Conservation (phyloP, 805 yeast species). For the Yarrowia sp. region DNA sequence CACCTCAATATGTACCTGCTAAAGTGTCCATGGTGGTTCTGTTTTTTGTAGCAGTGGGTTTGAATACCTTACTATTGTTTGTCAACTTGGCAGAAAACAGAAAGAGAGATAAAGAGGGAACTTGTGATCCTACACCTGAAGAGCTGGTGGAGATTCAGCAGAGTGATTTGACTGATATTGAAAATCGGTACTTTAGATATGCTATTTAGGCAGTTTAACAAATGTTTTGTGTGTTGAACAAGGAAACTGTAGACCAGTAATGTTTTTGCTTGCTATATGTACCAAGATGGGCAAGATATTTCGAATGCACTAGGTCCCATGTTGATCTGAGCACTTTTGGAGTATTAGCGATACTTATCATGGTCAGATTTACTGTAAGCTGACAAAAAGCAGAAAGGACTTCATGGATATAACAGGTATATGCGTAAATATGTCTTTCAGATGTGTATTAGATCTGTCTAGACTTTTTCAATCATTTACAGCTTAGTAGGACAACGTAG, state of each 20-base stretch:
- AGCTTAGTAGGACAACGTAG: too few species aligned
- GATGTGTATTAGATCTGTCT: too few species aligned
- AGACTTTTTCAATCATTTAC: too few species aligned
- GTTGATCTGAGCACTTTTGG: too few species aligned
- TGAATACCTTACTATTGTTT: neutral
- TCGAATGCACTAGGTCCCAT: too few species aligned
- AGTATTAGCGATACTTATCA: too few species aligned
- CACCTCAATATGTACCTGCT: neutral
- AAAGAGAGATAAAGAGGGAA: neutral
- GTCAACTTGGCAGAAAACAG: neutral
- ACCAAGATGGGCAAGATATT: too few species aligned
- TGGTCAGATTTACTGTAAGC: too few species aligned
- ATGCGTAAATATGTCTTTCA: too few species aligned
- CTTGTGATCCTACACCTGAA: neutral
- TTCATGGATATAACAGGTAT: too few species aligned
- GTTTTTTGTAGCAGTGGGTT: neutral
- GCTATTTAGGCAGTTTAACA: neutral
- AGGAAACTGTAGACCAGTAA: neutral
- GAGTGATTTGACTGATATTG: conserved; percentile 1
- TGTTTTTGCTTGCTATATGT: too few species aligned
- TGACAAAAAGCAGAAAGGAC: too few species aligned
- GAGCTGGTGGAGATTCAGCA: neutral
- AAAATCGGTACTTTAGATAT: neutral
- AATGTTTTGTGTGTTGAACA: neutral
- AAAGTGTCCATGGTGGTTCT: conserved; percentile 1